Conservation (phyloP, 306 rosid genomes). For the Abrus precatorius region DNA sequence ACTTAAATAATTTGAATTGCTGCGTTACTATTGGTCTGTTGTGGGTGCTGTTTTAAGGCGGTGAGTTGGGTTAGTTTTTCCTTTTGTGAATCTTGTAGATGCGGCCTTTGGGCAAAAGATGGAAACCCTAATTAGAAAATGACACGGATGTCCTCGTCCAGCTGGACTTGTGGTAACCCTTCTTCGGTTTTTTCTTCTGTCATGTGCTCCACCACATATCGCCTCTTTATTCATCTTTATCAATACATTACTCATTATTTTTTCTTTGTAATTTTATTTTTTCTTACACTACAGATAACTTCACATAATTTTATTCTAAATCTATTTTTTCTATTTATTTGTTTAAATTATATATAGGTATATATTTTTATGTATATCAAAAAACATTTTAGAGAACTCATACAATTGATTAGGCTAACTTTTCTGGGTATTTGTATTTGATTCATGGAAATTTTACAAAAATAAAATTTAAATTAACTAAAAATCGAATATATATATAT, state of each 20-base stretch:
- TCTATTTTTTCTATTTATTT: no score
- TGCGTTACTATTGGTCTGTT: slow-evolving; percentile 50
- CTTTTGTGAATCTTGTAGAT: slow-evolving; percentile 45
- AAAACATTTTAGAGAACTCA: no score
- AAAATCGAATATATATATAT: no score
- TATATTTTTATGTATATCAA: no score
- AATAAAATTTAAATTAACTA: no score
- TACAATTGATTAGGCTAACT: no score
- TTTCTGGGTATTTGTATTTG: no score
- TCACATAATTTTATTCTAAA: no score
- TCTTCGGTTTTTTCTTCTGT: slow-evolving; percentile 45
- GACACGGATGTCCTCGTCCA: slow-evolving; percentile 65
- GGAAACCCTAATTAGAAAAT: slow-evolving; percentile 79
- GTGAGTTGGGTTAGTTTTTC: not conserved
- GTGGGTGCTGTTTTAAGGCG: not conserved
- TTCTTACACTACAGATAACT: no score
- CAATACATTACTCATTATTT: not conserved
- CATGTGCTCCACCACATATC: slow-evolving; percentile 40
- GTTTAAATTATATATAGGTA: no score
- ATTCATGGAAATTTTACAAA: no score
- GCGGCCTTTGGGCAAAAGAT: slow-evolving; percentile 48
- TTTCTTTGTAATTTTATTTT: no score
- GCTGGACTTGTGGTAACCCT: slow-evolving; percentile 41
- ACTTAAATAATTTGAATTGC: not conserved
- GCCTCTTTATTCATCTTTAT: not conserved